Conservation (phyloP, 257 asterid species). For the Echites panduratus region DNA sequence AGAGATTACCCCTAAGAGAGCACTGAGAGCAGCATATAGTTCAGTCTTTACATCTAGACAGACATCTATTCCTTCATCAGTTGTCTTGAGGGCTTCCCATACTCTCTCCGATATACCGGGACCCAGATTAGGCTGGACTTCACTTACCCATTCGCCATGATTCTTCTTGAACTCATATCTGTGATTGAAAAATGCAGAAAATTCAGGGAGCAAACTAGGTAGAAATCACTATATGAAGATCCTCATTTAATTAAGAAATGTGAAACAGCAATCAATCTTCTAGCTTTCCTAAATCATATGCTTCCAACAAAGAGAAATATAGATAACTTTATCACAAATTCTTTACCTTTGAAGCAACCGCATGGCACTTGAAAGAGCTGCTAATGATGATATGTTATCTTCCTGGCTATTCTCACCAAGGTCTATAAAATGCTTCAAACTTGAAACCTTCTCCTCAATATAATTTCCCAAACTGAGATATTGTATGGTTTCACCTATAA, state of each 20-base stretch:
- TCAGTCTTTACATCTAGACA: conserved; percentile 50
- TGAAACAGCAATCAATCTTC: not conserved
- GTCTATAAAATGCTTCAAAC: conserved; percentile 52
- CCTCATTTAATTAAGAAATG: too few species aligned
- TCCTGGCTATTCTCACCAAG: conserved; percentile 24
- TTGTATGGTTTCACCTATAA: conserved; percentile 43
- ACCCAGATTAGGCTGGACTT: conserved; percentile 63
- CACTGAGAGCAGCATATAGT: conserved; percentile 54
- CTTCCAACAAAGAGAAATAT: not conserved
- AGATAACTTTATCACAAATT: not conserved
- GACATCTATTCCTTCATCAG: conserved; percentile 44
- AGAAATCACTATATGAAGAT: not conserved
- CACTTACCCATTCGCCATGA: conserved; percentile 76
- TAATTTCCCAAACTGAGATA: conserved; percentile 48
- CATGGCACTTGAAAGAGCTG: conserved; percentile 77
- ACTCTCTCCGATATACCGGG: conserved; percentile 80
- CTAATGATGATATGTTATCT: conserved; percentile 53
- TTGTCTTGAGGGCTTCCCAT: conserved; percentile 49
- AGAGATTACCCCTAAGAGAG: conserved; percentile 51
- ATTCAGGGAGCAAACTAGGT: not conserved
- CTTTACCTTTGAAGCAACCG: conserved; percentile 71
- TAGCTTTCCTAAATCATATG: not conserved
- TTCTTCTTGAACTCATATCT: conserved; percentile 81
- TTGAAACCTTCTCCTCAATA: conserved; percentile 58
- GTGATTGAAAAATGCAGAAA: conserved; percentile 5